phyloP scores from a whole-genome alignment of 2,329 filamentous ascomycete species.

The Teratosphaeriaceae sp. region DNA sequence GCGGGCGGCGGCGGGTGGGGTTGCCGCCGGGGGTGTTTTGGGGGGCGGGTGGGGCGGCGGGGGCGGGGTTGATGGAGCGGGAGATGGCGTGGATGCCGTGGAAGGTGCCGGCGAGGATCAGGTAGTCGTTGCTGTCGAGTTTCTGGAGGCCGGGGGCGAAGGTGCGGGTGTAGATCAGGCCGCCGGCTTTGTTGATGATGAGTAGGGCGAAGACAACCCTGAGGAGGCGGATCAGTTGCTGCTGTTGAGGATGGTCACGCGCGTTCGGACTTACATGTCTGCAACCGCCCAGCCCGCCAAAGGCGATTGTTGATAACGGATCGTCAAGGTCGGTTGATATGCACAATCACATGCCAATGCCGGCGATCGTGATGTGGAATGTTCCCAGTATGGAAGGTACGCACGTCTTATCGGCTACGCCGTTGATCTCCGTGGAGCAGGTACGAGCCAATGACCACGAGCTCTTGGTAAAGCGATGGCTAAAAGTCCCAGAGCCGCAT shows the following conservation, averaged over 20 bases:
- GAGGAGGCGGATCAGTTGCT: constrained; percentile 1
- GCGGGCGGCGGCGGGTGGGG: constrained; percentile 38
- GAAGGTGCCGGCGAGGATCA: constrained; percentile 94
- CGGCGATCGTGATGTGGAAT: no score
- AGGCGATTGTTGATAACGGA: no score
- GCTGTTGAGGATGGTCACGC: not conserved
- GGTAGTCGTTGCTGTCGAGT: constrained; percentile 90
- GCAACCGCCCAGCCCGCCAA: no score
- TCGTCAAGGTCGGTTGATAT: no score
- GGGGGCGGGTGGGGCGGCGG: constrained; percentile 25
- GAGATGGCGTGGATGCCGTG: constrained; percentile 70
- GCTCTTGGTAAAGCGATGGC: not conserved
- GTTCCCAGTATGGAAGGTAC: not conserved
- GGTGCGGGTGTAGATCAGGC: constrained; percentile 90
- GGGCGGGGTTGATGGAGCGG: constrained; percentile 41
- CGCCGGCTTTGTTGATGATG: constrained; percentile 95
- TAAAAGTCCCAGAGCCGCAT: not conserved
- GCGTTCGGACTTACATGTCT: not conserved
- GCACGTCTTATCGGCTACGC: not conserved
- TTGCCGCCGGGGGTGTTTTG: constrained; percentile 11
- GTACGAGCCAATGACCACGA: not conserved
- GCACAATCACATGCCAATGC: no score
- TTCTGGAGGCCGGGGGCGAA: constrained; percentile 84
- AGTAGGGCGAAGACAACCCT: constrained; percentile 96
- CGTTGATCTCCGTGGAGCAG: not conserved